Base-by-base conservation (phyloP, 108 stramenopile species). In the Skeletonema tropicum region DNA sequence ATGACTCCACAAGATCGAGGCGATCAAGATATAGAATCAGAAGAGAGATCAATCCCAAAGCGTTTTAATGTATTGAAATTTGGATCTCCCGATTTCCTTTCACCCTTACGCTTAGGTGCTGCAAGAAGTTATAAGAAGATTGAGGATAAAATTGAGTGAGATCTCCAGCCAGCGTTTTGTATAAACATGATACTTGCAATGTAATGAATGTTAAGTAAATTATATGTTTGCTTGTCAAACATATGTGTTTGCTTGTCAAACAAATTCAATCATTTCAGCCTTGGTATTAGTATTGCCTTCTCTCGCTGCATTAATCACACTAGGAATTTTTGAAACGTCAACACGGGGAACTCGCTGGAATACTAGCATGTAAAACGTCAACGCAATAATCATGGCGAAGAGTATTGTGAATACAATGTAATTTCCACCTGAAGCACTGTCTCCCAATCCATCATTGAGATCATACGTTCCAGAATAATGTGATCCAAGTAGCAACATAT, bases 401-500 rank as follows among this genome's bases (percentile, higher is more conserved):
- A 46, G 11, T 46, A 46, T 46, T 11, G 10, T 13, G 45, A 46
- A 46, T n/a, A 46, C 45, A n/a, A 46, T 12, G 14, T 46, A 46
- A 46, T 46, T 46, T n/a, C 45, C 45, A 46, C 45, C 15, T n/a
- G 45, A 46, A 46, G 36, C 8, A 39, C 1, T 64, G 36, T 39
- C 64, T 35, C 35, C 35, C 1, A 35, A 0, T 6, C 35, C 35
- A 6, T 64, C 14, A 38, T 6, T 33, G 5, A 42, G 30, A 29
- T 21, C 8, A 29, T 66, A 46, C 31, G 5, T 21, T 67, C 46
- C 23, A 49, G 17, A 25, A 29, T 49, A 58, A 45, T 17, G 52
- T 17, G 65, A 59, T 17, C 74, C 74, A 46, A 66, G 26, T 21
- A 66, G 33, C 26, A 66, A 66, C 25, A 75, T 49, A 60, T 75